phyloP scores from a whole-genome alignment of 2,329 filamentous ascomycete species.

The Diaporthe ilicicola region DNA sequence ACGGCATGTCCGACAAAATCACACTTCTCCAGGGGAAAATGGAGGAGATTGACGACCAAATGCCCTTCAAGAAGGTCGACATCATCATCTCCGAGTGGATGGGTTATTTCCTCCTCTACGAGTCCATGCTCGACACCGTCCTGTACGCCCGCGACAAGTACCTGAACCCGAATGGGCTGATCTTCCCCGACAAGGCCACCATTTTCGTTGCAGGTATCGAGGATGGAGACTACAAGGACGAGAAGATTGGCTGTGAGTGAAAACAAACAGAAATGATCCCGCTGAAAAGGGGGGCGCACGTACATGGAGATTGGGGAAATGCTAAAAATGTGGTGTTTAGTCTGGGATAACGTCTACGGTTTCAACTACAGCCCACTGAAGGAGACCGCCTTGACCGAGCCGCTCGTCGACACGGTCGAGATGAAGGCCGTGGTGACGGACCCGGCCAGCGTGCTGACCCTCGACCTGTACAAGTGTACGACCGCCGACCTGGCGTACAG shows the following conservation, averaged over 20 bases:
- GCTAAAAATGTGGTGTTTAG: constrained; percentile 53
- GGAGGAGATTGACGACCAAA: constrained; percentile 82
- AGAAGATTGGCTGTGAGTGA: constrained; percentile 96
- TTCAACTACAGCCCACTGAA: constrained; percentile 97
- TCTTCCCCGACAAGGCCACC: constrained; percentile 98
- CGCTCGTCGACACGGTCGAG: constrained; percentile 96
- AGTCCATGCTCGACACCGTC: constrained; percentile 98
- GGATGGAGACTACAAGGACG: constrained; percentile 99
- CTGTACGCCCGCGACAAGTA: constrained; percentile 96
- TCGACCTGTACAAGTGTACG: constrained; percentile 93
- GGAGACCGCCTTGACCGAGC: constrained; percentile 90
- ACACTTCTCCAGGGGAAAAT: constrained; percentile 99
- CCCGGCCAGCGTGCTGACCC: constrained; percentile 81
- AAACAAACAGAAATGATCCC: not conserved
- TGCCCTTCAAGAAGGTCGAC: constrained; percentile 95
- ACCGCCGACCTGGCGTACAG: constrained; percentile 85
- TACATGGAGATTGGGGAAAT: constrained; percentile 1
- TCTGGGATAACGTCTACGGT: constrained; percentile 99
- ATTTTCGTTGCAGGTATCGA: constrained; percentile 98
- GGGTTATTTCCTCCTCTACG: constrained; percentile 99
- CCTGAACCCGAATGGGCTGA: constrained; percentile 84
- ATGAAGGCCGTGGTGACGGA: constrained; percentile 97
- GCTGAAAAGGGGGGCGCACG: not conserved
- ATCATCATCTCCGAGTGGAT: constrained; percentile 99
- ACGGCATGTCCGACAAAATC: constrained; percentile 95